These are phyloP conservation scores for Leccinum arenicola DNA, from an alignment of 768 basidiomycete species.

Conservation along the genomic window DNA sequence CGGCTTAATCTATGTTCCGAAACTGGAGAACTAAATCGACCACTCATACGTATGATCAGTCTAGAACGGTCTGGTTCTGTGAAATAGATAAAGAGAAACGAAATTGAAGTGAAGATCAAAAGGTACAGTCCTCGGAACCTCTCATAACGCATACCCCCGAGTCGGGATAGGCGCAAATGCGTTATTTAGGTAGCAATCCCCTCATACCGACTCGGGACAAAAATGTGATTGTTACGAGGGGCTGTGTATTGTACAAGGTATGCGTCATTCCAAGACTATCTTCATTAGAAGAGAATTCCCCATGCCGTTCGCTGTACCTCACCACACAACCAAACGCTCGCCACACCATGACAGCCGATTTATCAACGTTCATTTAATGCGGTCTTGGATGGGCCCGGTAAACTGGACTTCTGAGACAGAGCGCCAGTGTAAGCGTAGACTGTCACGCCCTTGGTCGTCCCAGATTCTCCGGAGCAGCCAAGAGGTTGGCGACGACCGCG, in stretches of 20 bases:
- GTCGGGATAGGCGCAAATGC: neutral
- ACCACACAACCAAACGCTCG: neutral
- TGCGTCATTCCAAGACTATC: no score
- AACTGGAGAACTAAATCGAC: no score
- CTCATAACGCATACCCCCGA: no score
- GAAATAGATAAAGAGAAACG: no score
- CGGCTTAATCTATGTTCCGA: no score
- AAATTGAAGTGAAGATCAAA: no score
- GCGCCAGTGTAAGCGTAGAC: neutral
- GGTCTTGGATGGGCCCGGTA: neutral
- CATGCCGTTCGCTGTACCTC: neutral
- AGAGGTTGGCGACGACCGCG: conserved; percentile 40
- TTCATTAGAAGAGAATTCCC: no score
- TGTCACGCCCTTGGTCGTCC: conserved; percentile 16
- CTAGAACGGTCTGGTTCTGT: no score
- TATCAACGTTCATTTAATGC: neutral
- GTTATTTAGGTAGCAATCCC: neutral
- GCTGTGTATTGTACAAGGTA: no score
- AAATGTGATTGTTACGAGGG: neutral
- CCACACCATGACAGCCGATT: neutral
- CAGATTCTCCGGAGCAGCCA: conserved; percentile 68
- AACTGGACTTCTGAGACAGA: neutral
- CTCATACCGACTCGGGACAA: neutral
- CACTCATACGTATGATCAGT: no score
- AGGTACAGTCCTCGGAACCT: no score